phyloP scores from a whole-genome alignment of 164 flowering plant species.

The Macadamia integrifolia region DNA sequence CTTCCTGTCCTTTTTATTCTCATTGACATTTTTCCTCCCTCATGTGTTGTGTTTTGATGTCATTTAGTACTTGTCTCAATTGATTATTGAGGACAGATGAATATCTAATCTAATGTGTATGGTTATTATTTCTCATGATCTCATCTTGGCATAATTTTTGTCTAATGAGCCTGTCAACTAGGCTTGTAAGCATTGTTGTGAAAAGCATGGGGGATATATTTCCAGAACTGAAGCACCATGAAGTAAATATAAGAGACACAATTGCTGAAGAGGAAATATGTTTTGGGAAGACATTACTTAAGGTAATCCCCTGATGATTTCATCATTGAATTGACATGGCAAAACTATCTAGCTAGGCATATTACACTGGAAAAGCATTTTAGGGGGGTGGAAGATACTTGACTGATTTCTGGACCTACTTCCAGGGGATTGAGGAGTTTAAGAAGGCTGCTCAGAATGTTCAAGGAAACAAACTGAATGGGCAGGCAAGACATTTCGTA shows the following conservation, averaged over 20 bases:
- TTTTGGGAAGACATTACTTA: conserved; percentile 83
- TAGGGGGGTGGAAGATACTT: not conserved
- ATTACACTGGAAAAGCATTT: no score
- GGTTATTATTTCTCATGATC: no score
- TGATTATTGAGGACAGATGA: not conserved
- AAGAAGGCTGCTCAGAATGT: conserved; percentile 87
- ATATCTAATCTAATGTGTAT: not conserved
- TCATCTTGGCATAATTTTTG: not conserved
- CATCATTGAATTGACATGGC: no score
- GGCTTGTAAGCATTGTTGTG: conserved; percentile 75
- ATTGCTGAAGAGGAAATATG: conserved; percentile 81
- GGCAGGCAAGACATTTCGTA: conserved; percentile 48
- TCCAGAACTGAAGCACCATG: conserved; percentile 80
- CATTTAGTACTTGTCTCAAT: conserved; percentile 3
- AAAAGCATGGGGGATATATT: conserved; percentile 82
- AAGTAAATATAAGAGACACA: conserved; percentile 51
- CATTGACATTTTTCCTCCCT: no score
- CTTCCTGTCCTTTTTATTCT: no score
- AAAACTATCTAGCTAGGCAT: no score
- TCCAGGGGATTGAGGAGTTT: conserved; percentile 94
- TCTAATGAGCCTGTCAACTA: conserved; percentile 16
- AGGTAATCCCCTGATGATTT: conserved; percentile 34
- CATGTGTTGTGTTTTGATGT: not conserved
- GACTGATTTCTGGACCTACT: conserved; percentile 1
- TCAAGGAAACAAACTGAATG: conserved; percentile 69